phyloP scores from a whole-genome alignment of 192 early-diverging fungal genomes.

The Dissophora globulifera region DNA sequence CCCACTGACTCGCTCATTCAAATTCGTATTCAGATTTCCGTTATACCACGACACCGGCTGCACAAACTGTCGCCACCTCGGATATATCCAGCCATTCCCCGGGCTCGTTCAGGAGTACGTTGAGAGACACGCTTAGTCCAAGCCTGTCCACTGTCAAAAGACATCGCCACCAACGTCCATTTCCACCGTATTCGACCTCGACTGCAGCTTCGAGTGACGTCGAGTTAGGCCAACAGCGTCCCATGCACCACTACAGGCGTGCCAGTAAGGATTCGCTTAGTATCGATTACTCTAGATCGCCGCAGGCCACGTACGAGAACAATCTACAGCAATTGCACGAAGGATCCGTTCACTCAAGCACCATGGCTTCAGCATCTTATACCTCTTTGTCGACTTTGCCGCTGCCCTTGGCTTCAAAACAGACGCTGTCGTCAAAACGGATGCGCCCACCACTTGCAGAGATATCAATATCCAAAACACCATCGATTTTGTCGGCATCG shows the following conservation, averaged over 20 bases:
- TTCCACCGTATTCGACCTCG: background rate
- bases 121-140: background rate
- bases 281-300: conserved; percentile 14
- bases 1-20: background rate
- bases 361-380: background rate
- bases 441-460: conserved; percentile 39
- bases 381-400: background rate
- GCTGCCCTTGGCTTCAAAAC: background rate
- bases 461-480: conserved; percentile 4
- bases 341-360: background rate
- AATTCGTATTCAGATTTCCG: background rate
- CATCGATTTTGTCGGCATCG: background rate
- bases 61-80: conserved; percentile 1
- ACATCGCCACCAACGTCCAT: conserved; percentile 5
- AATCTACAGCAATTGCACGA: conserved; percentile 7
- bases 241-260: background rate
- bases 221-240: background rate
- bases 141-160: conserved; percentile 11
- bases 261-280: background rate
- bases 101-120: conserved; percentile 8
- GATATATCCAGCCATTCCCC: background rate
- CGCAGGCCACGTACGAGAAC: conserved; percentile 32
- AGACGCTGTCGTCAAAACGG: conserved; percentile 30
- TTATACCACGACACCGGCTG: background rate
- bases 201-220: conserved; percentile 6